These are phyloP conservation scores for Chrysoporthe deuterocubensis DNA, from an alignment of 2,329 filamentous ascomycete genomes.

Conservation along the genomic window DNA sequence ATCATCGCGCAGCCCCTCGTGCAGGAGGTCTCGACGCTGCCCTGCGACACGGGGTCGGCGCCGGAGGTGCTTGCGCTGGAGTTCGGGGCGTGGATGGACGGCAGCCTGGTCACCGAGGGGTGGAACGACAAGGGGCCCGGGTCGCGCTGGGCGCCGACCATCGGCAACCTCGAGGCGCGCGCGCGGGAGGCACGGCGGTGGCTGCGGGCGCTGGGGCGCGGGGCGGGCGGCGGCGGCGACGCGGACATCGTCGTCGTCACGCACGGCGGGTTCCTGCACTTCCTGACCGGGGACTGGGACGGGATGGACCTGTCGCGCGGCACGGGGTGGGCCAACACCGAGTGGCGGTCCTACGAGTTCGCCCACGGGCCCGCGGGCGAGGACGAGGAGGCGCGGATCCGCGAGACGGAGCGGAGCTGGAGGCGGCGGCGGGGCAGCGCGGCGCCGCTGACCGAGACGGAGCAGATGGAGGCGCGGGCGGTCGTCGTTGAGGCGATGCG, in stretches of 20 bases:
- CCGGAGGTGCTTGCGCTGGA: conserved; percentile 59
- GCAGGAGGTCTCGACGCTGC: conserved; percentile 69
- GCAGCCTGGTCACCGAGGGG: conserved; percentile 60
- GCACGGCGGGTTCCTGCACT: conserved; percentile 84
- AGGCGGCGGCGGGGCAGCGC: conserved; percentile 46
- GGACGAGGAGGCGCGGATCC: conserved; percentile 52
- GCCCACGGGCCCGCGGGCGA: conserved; percentile 50
- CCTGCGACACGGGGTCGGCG: conserved; percentile 73
- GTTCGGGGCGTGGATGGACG: conserved; percentile 67
- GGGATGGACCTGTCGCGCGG: conserved; percentile 53
- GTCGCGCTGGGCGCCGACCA: conserved; percentile 49
- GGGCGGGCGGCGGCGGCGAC: conserved; percentile 33
- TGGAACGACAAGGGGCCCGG: conserved; percentile 71
- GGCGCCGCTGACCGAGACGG: conserved; percentile 47
- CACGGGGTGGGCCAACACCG: conserved; percentile 70
- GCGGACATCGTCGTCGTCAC: conserved; percentile 75
- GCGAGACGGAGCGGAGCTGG: conserved; percentile 56
- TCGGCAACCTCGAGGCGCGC: conserved; percentile 60
- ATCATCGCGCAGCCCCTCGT: conserved; percentile 30
- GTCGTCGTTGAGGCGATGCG: conserved; percentile 43
- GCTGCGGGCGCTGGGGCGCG: conserved; percentile 54
- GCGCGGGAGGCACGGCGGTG: conserved; percentile 64
- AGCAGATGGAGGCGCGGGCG: conserved; percentile 50
- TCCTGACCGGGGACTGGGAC: conserved; percentile 80
- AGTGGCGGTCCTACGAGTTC: conserved; percentile 72